Conservation (phyloP, 805 yeast genomes). For the Metschnikowia colocasiae region DNA sequence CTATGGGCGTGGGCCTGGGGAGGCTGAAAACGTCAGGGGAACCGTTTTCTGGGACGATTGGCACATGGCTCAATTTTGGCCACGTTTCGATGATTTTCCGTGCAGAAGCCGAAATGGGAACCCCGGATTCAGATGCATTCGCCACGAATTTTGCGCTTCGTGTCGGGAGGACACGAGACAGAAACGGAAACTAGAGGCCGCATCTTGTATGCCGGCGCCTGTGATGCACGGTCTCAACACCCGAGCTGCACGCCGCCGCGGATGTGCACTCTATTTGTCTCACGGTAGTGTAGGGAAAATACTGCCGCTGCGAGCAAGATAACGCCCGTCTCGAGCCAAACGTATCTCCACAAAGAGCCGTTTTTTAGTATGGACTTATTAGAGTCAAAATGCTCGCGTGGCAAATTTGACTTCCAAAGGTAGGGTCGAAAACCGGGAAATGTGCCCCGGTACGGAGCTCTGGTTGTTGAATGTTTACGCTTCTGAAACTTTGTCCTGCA, state of each 20-base stretch:
- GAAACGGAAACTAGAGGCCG: not conserved
- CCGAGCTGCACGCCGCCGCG: not conserved
- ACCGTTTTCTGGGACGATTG: no score
- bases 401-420: not conserved
- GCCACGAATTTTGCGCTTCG: not conserved
- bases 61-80: no score
- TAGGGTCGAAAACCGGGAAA: not conserved
- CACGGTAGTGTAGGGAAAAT: not conserved
- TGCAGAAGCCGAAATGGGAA: not conserved
- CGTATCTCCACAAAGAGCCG: not conserved
- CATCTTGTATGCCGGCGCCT: not conserved
- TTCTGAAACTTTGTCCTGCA: not conserved
- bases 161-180: not conserved
- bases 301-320: conserved; percentile 1
- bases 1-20: no score
- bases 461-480: not conserved
- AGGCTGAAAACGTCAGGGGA: no score
- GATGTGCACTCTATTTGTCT: conserved; percentile 4
- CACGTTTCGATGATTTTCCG: no score
- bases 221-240: not conserved
- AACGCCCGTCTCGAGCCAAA: not conserved
- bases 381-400: not conserved
- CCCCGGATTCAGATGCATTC: not conserved
- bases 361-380: not conserved
- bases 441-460: not conserved